A percentile compares a stretch with the other conserved stretches of the same genome.
Conservation (phyloP, 73 alveolate species). For the Symbiodinium pilosum region DNA sequence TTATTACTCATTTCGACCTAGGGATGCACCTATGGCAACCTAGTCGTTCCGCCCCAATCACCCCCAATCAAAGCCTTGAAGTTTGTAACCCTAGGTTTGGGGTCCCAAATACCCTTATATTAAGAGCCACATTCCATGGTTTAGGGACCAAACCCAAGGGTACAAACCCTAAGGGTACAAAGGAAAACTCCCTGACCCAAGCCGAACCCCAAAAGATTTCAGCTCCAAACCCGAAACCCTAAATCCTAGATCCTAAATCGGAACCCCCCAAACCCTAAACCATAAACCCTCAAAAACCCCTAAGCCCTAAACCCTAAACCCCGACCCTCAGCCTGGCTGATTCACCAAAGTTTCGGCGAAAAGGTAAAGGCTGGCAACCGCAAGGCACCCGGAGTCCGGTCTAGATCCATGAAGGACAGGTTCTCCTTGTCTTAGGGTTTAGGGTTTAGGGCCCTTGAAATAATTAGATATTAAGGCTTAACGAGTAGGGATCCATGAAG, state of each 20-base stretch:
- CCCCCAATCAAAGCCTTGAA: neutral
- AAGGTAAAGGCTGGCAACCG: slow-evolving; percentile 60
- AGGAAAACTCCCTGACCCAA: neutral
- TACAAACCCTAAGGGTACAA: neutral
- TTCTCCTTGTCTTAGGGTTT: neutral
- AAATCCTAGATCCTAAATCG: neutral
- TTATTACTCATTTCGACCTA: too few species aligned
- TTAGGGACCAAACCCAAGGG: neutral
- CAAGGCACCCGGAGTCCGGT: slow-evolving; percentile 34
- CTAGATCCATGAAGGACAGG: neutral
- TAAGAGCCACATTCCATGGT: too few species aligned
- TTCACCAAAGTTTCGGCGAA: slow-evolving; percentile 12
- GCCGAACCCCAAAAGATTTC: neutral
- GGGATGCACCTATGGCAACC: too few species aligned
- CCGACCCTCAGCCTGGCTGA: neutral
- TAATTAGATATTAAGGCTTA: neutral
- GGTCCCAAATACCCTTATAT: too few species aligned
- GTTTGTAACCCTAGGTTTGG: neutral
- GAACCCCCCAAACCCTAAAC: neutral
- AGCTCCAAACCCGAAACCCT: neutral
- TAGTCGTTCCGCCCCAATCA: too few species aligned
- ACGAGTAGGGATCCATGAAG: neutral
- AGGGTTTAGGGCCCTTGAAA: neutral
- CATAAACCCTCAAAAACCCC: neutral
- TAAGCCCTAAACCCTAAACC: neutral